A percentile compares a stretch with the other conserved stretches of the same genome.
Conservation (phyloP, 371 early-diverging fungal genomes). For the Apophysomyces elegans region DNA sequence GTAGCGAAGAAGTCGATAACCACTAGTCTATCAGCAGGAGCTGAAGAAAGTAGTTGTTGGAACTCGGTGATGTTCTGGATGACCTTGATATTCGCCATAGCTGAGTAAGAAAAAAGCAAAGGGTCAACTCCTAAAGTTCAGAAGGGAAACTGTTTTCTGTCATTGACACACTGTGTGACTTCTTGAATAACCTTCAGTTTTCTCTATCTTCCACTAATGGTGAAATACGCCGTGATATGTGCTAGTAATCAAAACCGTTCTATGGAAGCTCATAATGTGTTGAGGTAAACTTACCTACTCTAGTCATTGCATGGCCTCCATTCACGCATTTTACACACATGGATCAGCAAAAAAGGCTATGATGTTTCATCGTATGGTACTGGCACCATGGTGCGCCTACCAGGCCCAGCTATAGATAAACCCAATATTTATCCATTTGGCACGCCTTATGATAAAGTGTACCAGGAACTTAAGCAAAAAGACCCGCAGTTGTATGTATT, state of each 20-base stretch:
- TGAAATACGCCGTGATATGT: conserved; percentile 91
- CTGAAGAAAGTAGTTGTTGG: conserved; percentile 31
- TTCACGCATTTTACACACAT: conserved; percentile 7
- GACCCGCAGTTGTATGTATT: conserved; percentile 71
- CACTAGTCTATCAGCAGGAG: conserved; percentile 39
- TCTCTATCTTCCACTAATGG: conserved; percentile 48
- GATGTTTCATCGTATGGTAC: conserved; percentile 90
- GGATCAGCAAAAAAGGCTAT: conserved; percentile 71
- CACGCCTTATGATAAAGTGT: conserved; percentile 90
- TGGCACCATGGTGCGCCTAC: conserved; percentile 89
- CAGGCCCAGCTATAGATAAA: conserved; percentile 85
- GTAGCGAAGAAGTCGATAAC: conserved; percentile 64
- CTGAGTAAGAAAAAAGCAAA: neutral
- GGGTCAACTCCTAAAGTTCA: neutral
- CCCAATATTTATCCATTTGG: conserved; percentile 95
- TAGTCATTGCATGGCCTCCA: neutral
- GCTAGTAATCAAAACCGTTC: conserved; percentile 97
- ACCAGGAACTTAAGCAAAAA: conserved; percentile 78
- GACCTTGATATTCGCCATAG: conserved; percentile 6
- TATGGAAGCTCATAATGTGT: conserved; percentile 95
- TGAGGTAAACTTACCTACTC: conserved; percentile 52
- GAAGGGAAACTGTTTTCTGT: neutral
- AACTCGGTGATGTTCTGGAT: conserved; percentile 37
- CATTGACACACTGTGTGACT: neutral
- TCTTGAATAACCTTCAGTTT: neutral